These are phyloP conservation scores for Andrographis paniculata DNA, from an alignment of 305 asterid genomes.

Conservation along the genomic window DNA sequence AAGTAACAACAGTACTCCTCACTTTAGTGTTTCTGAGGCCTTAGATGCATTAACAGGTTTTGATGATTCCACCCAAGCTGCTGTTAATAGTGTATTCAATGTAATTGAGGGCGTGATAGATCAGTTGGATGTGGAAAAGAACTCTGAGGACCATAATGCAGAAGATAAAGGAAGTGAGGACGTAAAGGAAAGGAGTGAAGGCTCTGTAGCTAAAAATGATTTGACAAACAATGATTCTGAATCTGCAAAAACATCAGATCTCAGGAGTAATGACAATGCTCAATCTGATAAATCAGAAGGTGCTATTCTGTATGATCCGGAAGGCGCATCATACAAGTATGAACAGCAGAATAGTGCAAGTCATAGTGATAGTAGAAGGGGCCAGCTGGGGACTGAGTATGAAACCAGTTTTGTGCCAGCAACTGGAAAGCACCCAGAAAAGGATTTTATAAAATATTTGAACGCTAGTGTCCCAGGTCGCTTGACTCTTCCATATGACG, in stretches of 20 bases:
- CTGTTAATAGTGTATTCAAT: constrained; percentile 80
- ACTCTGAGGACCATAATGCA: constrained; percentile 19
- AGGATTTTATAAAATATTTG: constrained; percentile 25
- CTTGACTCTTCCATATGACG: constrained; percentile 29
- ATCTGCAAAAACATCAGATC: constrained; percentile 25
- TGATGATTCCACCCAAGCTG: constrained; percentile 94
- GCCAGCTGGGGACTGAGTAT: constrained; percentile 24
- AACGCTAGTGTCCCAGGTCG: constrained; percentile 26
- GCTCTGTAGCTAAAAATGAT: constrained; percentile 23
- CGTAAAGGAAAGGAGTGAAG: constrained; percentile 26
- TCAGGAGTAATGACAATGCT: constrained; percentile 12
- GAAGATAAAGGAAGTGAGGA: constrained; percentile 26
- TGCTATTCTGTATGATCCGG: constrained; percentile 20
- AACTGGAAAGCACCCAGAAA: constrained; percentile 29
- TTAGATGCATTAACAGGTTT: constrained; percentile 70
- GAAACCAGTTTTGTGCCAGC: constrained; percentile 22
- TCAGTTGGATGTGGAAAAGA: constrained; percentile 53
- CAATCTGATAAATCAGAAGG: constrained; percentile 23
- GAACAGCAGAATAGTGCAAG: constrained; percentile 15
- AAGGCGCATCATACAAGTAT: constrained; percentile 16
- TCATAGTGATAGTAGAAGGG: constrained; percentile 16
- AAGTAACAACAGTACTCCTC: constrained; percentile 35
- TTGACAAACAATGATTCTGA: constrained; percentile 18
- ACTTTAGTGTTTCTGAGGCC: constrained; percentile 73
- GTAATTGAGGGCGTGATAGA: constrained; percentile 84